Evolutionary conservation across 2,329 filamentous ascomycete species (phyloP).

Genomic region (Xylariales sp.): DNA sequence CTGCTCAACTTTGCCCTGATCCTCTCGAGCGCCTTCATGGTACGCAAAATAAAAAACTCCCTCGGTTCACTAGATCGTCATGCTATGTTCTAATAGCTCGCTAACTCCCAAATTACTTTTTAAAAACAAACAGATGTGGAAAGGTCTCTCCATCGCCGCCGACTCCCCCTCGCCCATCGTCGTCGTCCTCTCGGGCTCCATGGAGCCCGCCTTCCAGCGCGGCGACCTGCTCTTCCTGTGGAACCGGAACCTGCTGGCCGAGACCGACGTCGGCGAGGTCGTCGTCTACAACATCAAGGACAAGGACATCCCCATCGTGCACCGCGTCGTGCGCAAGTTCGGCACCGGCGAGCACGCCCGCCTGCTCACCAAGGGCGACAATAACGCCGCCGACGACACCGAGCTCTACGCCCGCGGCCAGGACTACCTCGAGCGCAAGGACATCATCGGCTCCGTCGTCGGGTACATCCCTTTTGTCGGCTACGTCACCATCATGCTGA

Average conservation of each 20-base stretch:
- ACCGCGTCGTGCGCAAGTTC: conserved; percentile 78
- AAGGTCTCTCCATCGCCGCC: conserved; percentile 74
- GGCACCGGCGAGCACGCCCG: conserved; percentile 57
- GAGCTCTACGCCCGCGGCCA: conserved; percentile 83
- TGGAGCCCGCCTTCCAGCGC: conserved; percentile 79
- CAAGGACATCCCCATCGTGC: conserved; percentile 97
- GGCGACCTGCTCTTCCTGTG: conserved; percentile 73
- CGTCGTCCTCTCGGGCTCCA: conserved; percentile 77
- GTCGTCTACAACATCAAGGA: conserved; percentile 75
- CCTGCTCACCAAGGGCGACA: conserved; percentile 95
- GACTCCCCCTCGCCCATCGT: conserved; percentile 76
- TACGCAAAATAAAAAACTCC: no score
- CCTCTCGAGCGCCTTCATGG: conserved; percentile 88
- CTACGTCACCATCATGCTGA: conserved; percentile 93
- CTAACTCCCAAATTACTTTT: no score
- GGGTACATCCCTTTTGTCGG: conserved; percentile 93
- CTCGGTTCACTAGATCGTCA: no score
- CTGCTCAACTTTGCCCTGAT: conserved; percentile 88
- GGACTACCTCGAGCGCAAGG: conserved; percentile 78
- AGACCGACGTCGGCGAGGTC: conserved; percentile 53
- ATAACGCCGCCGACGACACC: conserved; percentile 90
- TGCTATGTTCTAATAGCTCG: no score
- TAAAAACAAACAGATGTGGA: conserved; percentile 82
- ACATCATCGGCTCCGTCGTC: conserved; percentile 90
- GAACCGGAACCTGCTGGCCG: conserved; percentile 61